A percentile compares a stretch with the other conserved stretches of the same genome.
phyloP scores from a whole-genome alignment of 2,329 filamentous ascomycete genomes.

The Ophiostoma fasciatum region DNA sequence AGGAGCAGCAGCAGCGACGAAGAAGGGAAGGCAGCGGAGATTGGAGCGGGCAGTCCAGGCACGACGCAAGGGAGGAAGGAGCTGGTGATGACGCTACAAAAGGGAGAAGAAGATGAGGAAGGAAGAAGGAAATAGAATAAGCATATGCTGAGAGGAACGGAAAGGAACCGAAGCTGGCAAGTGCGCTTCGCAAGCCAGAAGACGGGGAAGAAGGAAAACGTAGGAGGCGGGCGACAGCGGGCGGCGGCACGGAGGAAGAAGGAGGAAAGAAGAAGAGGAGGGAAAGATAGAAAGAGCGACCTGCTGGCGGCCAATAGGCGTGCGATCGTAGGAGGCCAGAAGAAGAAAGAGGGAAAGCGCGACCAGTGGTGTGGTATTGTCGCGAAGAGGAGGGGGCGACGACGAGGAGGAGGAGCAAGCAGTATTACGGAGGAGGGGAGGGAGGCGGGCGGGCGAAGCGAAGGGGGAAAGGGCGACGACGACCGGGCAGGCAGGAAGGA shows the following conservation, averaged over 20 bases:
- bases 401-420: no score
- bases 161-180: no score
- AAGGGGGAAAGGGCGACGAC: background rate
- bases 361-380: no score
- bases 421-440: no score
- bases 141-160: background rate
- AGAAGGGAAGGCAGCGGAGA: background rate
- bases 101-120: background rate
- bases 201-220: slow-evolving; percentile 1
- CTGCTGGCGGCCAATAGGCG: background rate
- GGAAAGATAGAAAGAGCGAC: slow-evolving; percentile 1
- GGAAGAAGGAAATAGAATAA: slow-evolving; percentile 1
- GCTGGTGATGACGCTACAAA: background rate
- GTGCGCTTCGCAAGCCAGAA: no score
- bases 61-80: background rate
- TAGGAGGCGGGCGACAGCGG: no score
- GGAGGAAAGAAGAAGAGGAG: background rate
- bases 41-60: background rate
- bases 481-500: background rate
- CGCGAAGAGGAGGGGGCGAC: no score
- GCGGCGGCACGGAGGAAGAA: background rate
- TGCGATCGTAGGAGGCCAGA: no score
- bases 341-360: background rate
- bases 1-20: no score
- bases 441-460: no score